phyloP scores from a whole-genome alignment of 2,329 filamentous ascomycete genomes.

The Pezicula radicicola region DNA sequence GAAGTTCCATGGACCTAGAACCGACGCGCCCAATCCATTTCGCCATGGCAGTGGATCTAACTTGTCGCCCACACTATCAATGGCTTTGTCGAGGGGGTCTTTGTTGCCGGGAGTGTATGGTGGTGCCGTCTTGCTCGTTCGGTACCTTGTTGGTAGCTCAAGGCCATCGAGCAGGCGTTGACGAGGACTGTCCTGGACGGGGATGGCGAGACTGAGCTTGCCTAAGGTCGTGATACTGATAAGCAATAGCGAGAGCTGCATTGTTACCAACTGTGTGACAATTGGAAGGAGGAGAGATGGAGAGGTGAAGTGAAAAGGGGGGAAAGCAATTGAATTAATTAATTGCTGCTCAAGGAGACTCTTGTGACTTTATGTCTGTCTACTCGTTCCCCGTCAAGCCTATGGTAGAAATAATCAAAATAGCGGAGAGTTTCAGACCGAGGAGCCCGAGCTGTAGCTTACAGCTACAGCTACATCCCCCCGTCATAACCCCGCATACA shows the following conservation, averaged over 20 bases:
- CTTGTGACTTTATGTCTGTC: background rate
- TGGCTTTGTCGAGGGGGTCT: conserved; percentile 60
- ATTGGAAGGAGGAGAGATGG: background rate
- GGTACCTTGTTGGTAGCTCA: conserved; percentile 40
- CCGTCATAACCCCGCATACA: background rate
- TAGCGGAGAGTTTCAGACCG: background rate
- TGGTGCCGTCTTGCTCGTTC: conserved; percentile 10
- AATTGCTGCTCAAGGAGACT: background rate
- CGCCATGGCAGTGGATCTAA: conserved; percentile 65
- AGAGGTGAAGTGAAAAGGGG: background rate
- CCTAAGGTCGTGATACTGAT: conserved; percentile 19
- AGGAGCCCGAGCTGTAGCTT: background rate
- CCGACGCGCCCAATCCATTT: conserved; percentile 61
- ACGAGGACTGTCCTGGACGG: conserved; percentile 47
- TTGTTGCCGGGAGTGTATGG: conserved; percentile 59
- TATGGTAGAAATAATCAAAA: too few species aligned
- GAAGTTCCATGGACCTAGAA: conserved; percentile 68
- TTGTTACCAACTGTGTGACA: conserved; percentile 11
- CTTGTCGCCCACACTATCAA: conserved; percentile 57
- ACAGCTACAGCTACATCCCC: background rate
- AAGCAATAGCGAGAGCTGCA: conserved; percentile 20
- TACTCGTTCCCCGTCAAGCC: too few species aligned
- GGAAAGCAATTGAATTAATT: too few species aligned
- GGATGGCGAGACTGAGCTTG: conserved; percentile 21
- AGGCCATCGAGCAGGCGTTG: conserved; percentile 51